Evolutionary conservation across 2,329 filamentous ascomycete species (phyloP).

Genomic region (Phialophora verrucosa): DNA sequence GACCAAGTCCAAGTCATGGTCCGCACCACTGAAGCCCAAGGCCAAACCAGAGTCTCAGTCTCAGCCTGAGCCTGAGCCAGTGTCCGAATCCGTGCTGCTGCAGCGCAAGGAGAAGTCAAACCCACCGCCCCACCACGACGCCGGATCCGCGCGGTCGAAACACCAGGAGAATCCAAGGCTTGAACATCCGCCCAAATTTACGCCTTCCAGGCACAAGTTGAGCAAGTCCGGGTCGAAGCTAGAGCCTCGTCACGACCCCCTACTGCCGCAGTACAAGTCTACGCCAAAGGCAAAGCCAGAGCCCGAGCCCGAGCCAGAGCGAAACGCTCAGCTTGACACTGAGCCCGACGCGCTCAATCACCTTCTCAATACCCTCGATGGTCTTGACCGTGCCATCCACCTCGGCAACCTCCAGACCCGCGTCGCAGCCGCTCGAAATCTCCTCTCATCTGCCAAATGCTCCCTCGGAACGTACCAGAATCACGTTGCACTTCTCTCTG

Average conservation of each 20-base stretch:
- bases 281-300: not conserved
- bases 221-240: not conserved
- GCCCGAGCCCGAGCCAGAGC: not conserved
- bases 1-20: not conserved
- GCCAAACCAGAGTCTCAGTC: not conserved
- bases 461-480: not conserved
- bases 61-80: not conserved
- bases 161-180: not conserved
- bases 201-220: not conserved
- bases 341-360: not conserved
- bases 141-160: not conserved
- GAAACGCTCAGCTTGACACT: not conserved
- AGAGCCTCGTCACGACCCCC: not conserved
- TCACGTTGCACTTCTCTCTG: not conserved
- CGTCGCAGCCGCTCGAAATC: not conserved
- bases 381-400: not conserved
- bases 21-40: not conserved
- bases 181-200: not conserved
- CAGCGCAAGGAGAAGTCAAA: not conserved
- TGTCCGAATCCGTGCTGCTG: no score
- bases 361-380: slow-evolving; percentile 3
- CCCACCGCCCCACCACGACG: not conserved
- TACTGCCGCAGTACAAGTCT: not conserved
- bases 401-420: not conserved
- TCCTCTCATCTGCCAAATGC: not conserved